phyloP scores from a whole-genome alignment of 2,329 filamentous ascomycete genomes.

The Trichoderma endophyticum region DNA sequence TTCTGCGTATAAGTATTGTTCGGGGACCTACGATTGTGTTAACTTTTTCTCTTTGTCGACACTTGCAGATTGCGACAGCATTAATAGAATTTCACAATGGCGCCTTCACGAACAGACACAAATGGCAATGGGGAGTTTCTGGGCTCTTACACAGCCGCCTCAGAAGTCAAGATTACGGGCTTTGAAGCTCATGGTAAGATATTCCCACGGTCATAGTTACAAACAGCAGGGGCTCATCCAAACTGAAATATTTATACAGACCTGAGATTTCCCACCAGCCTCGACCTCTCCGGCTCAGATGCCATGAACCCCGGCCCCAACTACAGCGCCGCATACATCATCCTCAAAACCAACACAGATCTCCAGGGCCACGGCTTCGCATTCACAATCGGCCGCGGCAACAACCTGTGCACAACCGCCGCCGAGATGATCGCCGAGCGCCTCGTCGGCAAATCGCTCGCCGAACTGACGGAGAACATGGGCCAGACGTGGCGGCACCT shows the following conservation, averaged over 20 bases:
- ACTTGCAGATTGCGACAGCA: not conserved
- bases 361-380: constrained; percentile 76
- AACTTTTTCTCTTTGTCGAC: not conserved
- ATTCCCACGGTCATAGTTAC: not conserved
- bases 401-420: constrained; percentile 84
- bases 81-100: not conserved
- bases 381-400: constrained; percentile 84
- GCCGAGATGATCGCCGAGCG: constrained; percentile 75
- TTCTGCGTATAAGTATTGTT: not conserved
- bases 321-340: constrained; percentile 92
- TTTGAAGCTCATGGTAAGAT: constrained; percentile 66
- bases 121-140: not conserved
- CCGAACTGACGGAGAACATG: constrained; percentile 75
- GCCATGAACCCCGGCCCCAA: constrained; percentile 94
- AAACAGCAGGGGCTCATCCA: not conserved
- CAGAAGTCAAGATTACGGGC: constrained; percentile 66
- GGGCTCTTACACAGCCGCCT: not conserved
- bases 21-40: too few relatives aligned
- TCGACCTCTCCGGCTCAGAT: constrained; percentile 95
- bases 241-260: constrained; percentile 43
- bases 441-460: constrained; percentile 70
- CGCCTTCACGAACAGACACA: constrained; percentile 9
- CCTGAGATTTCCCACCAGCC: constrained; percentile 82
- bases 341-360: constrained; percentile 74
- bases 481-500: constrained; percentile 86